Conservation (phyloP, 2,329 filamentous ascomycete species). For the Tricladium varicosporioides region DNA sequence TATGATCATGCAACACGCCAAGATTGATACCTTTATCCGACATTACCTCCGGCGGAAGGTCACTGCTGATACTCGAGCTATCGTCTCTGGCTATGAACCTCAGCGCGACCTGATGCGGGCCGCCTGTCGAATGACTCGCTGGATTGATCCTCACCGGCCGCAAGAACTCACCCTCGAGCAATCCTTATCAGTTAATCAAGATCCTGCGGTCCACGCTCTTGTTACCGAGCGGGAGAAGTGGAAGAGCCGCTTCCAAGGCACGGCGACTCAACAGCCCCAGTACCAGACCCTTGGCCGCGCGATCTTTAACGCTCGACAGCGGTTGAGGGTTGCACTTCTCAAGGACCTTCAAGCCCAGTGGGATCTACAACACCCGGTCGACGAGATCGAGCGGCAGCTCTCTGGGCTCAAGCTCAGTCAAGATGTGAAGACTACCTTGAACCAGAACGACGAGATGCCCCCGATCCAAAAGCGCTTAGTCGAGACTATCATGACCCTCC, state of each 20-base stretch:
- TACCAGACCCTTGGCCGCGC: slow-evolving; percentile 13
- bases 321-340: slow-evolving; percentile 15
- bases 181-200: slow-evolving; percentile 20
- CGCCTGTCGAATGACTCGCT: slow-evolving; percentile 19
- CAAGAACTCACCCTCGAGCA: slow-evolving; percentile 19
- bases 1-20: slow-evolving; percentile 22
- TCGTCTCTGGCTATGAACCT: slow-evolving; percentile 17
- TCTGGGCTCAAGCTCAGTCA: slow-evolving; percentile 14
- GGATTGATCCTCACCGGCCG: slow-evolving; percentile 19
- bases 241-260: slow-evolving; percentile 18
- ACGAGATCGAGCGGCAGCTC: slow-evolving; percentile 23
- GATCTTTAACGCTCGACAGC: slow-evolving; percentile 19
- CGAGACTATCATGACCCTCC: slow-evolving; percentile 30
- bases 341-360: slow-evolving; percentile 15
- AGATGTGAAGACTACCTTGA: slow-evolving; percentile 18
- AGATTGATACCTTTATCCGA: slow-evolving; percentile 22
- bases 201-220: slow-evolving; percentile 15
- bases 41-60: slow-evolving; percentile 16
- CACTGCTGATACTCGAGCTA: slow-evolving; percentile 16
- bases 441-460: slow-evolving; percentile 23
- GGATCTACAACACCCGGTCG: slow-evolving; percentile 20
- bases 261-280: slow-evolving; percentile 9
- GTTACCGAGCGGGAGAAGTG: slow-evolving; percentile 16
- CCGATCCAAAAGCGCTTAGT: slow-evolving; percentile 27
- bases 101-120: slow-evolving; percentile 17